Evolutionary conservation across 345 rosid species (phyloP).

Genomic region (Psidium friedrichsthalianum): DNA sequence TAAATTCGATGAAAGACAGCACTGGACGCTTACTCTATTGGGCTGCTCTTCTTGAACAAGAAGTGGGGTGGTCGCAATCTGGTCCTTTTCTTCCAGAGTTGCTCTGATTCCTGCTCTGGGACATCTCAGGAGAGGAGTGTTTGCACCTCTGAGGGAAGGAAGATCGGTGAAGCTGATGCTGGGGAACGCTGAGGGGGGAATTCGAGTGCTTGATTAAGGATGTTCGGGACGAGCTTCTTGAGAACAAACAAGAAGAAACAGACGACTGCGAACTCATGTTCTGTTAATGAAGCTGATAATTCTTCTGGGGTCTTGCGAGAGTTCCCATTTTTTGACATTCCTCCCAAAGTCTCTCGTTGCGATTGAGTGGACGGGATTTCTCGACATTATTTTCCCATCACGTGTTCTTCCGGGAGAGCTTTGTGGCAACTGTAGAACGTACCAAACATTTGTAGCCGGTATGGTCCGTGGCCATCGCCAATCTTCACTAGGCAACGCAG

Average conservation of each 20-base stretch:
- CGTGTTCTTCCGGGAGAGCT: background rate
- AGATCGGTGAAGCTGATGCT: background rate
- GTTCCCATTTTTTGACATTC: background rate
- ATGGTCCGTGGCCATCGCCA: background rate
- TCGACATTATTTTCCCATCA: background rate
- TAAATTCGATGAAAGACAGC: background rate
- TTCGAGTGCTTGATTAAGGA: background rate
- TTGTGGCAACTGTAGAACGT: background rate
- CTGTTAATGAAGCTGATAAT: background rate
- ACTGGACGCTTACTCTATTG: conserved; percentile 6
- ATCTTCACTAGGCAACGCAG: background rate
- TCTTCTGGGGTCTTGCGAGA: background rate
- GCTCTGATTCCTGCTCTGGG: conserved; percentile 22
- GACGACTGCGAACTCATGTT: background rate
- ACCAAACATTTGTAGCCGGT: background rate
- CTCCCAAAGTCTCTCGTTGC: background rate
- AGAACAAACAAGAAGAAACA: background rate
- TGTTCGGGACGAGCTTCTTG: background rate
- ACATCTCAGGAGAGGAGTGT: background rate
- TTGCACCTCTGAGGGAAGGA: background rate
- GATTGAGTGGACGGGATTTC: background rate
- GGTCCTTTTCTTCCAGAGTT: conserved; percentile 29
- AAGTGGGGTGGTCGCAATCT: conserved; percentile 6
- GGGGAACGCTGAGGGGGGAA: background rate
- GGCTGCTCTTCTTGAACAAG: conserved; percentile 13